Evolutionary conservation across 2,329 filamentous ascomycete genomes (phyloP).

Genomic region (Passalora sequoiae): DNA sequence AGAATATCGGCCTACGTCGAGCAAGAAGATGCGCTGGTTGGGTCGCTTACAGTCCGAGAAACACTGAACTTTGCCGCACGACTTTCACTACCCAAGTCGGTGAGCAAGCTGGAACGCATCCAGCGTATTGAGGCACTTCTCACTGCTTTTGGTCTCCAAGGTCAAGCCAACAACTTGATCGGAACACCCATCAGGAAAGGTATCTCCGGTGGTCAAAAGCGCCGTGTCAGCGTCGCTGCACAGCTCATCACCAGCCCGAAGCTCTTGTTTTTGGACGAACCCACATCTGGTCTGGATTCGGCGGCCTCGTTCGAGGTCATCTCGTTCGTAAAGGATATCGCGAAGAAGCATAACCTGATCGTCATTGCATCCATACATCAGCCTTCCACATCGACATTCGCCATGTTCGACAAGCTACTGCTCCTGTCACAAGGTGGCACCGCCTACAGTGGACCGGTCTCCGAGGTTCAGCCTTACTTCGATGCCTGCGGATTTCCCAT

Average conservation of each 20-base stretch:
- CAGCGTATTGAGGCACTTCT: constrained; percentile 63
- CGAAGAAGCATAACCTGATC: constrained; percentile 64
- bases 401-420: constrained; percentile 73
- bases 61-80: constrained; percentile 73
- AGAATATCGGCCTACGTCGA: constrained; percentile 73
- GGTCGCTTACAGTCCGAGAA: constrained; percentile 72
- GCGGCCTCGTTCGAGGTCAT: constrained; percentile 72
- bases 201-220: constrained; percentile 79
- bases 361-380: constrained; percentile 82
- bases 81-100: constrained; percentile 51
- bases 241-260: constrained; percentile 76
- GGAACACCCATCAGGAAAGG: constrained; percentile 80
- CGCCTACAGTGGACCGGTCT: constrained; percentile 66
- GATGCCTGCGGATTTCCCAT: constrained; percentile 55
- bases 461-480: constrained; percentile 59
- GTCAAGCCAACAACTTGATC: constrained; percentile 65
- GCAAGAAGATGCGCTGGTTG: constrained; percentile 80
- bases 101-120: constrained; percentile 54
- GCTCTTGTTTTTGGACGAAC: constrained; percentile 78
- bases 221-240: constrained; percentile 71
- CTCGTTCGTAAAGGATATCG: constrained; percentile 63
- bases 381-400: constrained; percentile 72
- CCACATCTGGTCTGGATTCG: constrained; percentile 77
- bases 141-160: constrained; percentile 65
- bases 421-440: constrained; percentile 66